Evolutionary conservation across 768 basidiomycete species (phyloP), one percentile per base, ranked within the genome.

Genomic region (Auricularia sp.): DNA sequence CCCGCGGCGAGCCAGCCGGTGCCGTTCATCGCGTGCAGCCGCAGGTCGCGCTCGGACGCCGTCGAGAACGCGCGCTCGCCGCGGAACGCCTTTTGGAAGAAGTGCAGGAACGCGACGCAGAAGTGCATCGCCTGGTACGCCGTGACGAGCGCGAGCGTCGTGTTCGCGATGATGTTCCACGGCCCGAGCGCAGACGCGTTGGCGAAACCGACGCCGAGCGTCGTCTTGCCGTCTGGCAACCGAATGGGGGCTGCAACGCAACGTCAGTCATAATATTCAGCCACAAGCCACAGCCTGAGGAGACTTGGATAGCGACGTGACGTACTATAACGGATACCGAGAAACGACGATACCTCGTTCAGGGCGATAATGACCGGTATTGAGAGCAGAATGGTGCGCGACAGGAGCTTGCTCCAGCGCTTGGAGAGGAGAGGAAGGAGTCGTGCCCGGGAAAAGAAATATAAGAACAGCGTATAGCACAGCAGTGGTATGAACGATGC

Each of bases 401-500:
- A 79, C 1, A 80, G 73, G 63, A 83, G 71, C 18, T 70, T 73
- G 58, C 77, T 81, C 62, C 84, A 74, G 12, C 79, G 79, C 42
- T 68, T 69, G 16, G 90, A 87, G 43, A 89, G 77, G 43, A 72
- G 71, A 59, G 79, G 76, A 54, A 86, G 71, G 66, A 88, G 79
- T 66, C 85, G 78, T 23, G 71, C 70, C 59, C 76, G 74, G 34
- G 83, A 78, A 66, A 89, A 81, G 63, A 84, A 74, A 74, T 81
- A 86, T 62, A 90, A 77, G 74, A 85, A 88, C 63, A 81, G 63
- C 21, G 78, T 83, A 74, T 87, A 90, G 56, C 84, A 75, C 47
- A 90, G 75, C 58, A 91, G 75, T 11, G 90, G 87, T 29, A 86
- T 70, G 69, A 84, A 86, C 3, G 90, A 90, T 53, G 79, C 71